phyloP scores from a whole-genome alignment of 352 stramenopile species.

The Nothophytophthora sp. region DNA sequence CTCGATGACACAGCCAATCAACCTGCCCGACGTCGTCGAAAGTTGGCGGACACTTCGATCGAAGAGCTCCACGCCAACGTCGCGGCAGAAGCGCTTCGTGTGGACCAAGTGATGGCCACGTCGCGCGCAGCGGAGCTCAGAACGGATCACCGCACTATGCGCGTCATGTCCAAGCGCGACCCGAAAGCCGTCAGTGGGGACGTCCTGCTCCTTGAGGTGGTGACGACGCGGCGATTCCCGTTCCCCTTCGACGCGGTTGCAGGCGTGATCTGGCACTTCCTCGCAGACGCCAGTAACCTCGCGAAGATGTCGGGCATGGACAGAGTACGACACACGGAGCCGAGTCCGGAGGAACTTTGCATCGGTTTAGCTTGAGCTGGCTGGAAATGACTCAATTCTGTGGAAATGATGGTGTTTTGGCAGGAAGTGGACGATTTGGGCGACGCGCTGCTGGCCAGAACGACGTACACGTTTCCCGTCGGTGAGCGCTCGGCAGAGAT shows the following conservation, averaged over 20 bases:
- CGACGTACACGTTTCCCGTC: constrained; percentile 20
- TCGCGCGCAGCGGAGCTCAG: constrained; percentile 10
- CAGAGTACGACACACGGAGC: constrained; percentile 4
- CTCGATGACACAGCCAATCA: not conserved
- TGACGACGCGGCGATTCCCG: constrained; percentile 27
- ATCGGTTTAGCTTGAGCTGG: not conserved
- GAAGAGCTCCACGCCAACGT: constrained; percentile 24
- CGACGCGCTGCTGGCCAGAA: constrained; percentile 29
- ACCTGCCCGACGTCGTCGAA: not conserved
- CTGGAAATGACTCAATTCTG: not conserved
- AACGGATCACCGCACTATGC: constrained; percentile 24
- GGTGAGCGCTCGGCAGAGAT: constrained; percentile 7
- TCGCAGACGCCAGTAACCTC: constrained; percentile 23
- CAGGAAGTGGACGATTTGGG: constrained; percentile 21
- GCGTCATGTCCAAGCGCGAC: constrained; percentile 19
- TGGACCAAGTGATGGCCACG: constrained; percentile 16
- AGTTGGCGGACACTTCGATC: constrained; percentile 12
- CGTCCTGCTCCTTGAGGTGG: constrained; percentile 28
- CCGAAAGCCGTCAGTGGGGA: not conserved
- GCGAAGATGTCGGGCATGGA: constrained; percentile 13
- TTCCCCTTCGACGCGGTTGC: constrained; percentile 33
- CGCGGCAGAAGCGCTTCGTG: constrained; percentile 18
- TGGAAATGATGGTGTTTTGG: not conserved
- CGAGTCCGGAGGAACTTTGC: not conserved
- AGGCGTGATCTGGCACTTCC: constrained; percentile 33